Evolutionary conservation across 192 early-diverging fungal genomes (phyloP), one percentile per base, ranked within the genome.

Genomic region (Umbelopsis vinacea): DNA sequence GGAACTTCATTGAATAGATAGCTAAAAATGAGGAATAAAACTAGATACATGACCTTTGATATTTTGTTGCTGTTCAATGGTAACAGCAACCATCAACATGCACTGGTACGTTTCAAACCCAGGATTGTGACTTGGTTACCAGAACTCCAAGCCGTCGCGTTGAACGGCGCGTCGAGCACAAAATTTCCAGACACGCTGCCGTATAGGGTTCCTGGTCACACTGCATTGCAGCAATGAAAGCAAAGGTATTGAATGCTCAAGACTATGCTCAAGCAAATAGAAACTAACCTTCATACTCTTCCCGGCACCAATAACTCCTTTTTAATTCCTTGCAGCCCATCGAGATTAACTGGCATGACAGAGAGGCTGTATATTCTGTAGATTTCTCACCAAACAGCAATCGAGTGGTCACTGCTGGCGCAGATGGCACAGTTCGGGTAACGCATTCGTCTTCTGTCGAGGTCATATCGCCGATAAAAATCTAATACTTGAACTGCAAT

Each of bases 281-380:
- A 6, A 43, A 43, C 11, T 12, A 7, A 6, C 40, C 2, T 43
- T 11, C 40, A 43, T 6, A 12, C 6, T 11, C 6, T 12, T 43
- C 8, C 40, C 40, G 40, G 17, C 46, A 0, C 37, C 35, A 63
- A 26, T 63, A 3, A 63, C 57, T 63, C 57, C 19, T 0, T 2
- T 4, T 37, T 19, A 63, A 35, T 0, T 21, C 6, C 2, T 50
- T 50, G 5, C n/a, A 79, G 92, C 87, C 81, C 82, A 81, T 95
- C 15, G 92, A 96, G 82, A 95, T 98, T 79, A 91, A 93, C 74
- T 97, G 97, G 97, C 97, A 98, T 76, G 97, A 93, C 72, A 90
- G 89, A 70, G 83, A 90, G 74, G 91, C 96, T 12, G 89, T 98
- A 66, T 95, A 96, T 82, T 95, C 94, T 66, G 89, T 90, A 21